Conservation (phyloP, 2,329 filamentous ascomycete genomes). For the Pseudogymnoascus sp. region DNA sequence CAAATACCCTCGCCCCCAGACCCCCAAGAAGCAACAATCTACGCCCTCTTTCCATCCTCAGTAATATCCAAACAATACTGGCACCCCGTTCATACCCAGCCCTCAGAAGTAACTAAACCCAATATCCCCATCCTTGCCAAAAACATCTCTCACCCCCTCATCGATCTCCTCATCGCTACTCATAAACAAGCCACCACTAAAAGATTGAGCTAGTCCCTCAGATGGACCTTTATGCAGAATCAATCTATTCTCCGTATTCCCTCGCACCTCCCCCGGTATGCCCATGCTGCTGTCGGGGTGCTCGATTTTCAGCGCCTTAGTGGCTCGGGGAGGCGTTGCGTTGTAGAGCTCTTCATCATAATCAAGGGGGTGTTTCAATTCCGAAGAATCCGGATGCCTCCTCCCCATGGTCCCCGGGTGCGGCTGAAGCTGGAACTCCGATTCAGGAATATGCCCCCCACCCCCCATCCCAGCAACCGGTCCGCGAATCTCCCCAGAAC, state of each 20-base stretch:
- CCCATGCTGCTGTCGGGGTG: too few species aligned
- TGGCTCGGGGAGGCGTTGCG: neutral
- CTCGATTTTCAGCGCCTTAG: neutral
- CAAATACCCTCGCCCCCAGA: neutral
- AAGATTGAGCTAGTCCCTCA: neutral
- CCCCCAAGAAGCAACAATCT: neutral
- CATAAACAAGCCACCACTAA: neutral
- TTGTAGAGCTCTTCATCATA: neutral
- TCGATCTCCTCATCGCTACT: neutral
- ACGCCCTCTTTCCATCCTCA: neutral
- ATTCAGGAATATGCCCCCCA: neutral
- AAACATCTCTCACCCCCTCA: neutral
- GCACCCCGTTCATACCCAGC: neutral
- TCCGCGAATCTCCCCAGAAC: neutral
- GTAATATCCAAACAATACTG: neutral
- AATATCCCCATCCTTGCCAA: neutral
- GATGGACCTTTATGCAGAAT: neutral
- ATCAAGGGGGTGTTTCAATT: neutral
- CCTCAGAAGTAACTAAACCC: neutral
- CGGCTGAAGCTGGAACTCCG: neutral
- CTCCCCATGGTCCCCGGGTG: neutral
- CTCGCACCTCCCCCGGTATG: rapidly evolving
- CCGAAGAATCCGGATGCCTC: neutral
- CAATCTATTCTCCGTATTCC: neutral
- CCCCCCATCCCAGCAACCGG: neutral